Evolutionary conservation across 768 basidiomycete species (phyloP).

Genomic region (Kwoniella newhampshirensis): DNA sequence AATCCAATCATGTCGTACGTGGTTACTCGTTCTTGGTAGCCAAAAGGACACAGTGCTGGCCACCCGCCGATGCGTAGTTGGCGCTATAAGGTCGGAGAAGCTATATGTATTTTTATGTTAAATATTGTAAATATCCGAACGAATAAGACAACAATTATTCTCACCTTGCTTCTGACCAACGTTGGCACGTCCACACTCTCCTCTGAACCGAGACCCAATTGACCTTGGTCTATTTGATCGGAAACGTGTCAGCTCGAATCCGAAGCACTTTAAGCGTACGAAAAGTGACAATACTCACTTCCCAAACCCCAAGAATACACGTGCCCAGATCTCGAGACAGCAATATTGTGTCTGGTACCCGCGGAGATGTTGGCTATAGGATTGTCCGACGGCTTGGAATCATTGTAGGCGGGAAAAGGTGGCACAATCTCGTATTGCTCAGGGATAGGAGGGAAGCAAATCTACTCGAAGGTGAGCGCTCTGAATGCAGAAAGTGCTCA

Average conservation of each 20-base stretch:
- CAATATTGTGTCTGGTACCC: slow-evolving; percentile 55
- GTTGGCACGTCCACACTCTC: slow-evolving; percentile 52
- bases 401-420: slow-evolving; percentile 44
- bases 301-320: slow-evolving; percentile 57
- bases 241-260: neutral
- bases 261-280: neutral
- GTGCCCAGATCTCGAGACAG: slow-evolving; percentile 53
- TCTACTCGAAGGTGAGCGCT: slow-evolving; percentile 17
- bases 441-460: slow-evolving; percentile 55
- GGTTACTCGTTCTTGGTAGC: slow-evolving; percentile 28
- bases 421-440: slow-evolving; percentile 52
- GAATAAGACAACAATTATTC: slow-evolving; percentile 13
- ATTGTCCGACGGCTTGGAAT: slow-evolving; percentile 40
- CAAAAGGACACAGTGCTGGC: slow-evolving; percentile 53
- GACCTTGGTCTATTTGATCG: slow-evolving; percentile 33
- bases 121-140: slow-evolving; percentile 13
- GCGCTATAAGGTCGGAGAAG: slow-evolving; percentile 40
- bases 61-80: slow-evolving; percentile 50
- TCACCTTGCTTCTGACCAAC: slow-evolving; percentile 50
- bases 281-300: slow-evolving; percentile 39
- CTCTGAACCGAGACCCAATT: slow-evolving; percentile 55
- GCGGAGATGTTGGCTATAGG: slow-evolving; percentile 54
- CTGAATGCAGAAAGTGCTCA: neutral
- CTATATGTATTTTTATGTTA: slow-evolving; percentile 6
- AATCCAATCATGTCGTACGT: no score